Conservation (phyloP, 2,329 filamentous ascomycete genomes). For the Pseudopyrenochaeta lycopersici region DNA sequence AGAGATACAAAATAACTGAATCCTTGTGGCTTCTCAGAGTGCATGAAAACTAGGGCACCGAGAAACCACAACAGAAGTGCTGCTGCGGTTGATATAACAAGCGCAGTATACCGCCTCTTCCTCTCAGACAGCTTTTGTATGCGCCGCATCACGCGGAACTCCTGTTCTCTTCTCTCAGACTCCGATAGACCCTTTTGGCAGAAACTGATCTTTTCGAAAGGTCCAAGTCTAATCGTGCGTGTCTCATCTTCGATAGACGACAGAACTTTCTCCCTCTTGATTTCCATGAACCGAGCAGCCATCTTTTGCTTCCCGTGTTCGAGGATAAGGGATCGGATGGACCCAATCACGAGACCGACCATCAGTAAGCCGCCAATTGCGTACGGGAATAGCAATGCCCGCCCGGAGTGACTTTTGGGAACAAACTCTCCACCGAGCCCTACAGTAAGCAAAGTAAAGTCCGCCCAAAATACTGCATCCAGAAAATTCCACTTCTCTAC, state of each 20-base stretch:
- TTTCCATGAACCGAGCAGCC: conserved; percentile 59
- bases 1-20: conserved; percentile 63
- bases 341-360: conserved; percentile 64
- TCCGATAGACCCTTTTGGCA: conserved; percentile 51
- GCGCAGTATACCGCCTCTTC: conserved; percentile 51
- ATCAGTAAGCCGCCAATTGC: conserved; percentile 65
- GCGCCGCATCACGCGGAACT: conserved; percentile 56
- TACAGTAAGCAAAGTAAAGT: conserved; percentile 65
- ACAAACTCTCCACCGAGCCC: conserved; percentile 62
- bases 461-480: conserved; percentile 65
- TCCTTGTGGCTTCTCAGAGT: conserved; percentile 54
- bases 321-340: conserved; percentile 60
- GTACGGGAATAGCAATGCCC: conserved; percentile 62
- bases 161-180: conserved; percentile 55
- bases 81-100: conserved; percentile 50
- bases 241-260: conserved; percentile 49
- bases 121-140: conserved; percentile 49
- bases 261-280: conserved; percentile 56
- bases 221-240: conserved; percentile 54
- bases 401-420: conserved; percentile 59
- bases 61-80: conserved; percentile 55
- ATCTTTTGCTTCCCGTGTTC: conserved; percentile 62
- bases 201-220: conserved; percentile 52
- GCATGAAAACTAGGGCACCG: conserved; percentile 61
- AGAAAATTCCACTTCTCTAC: conserved; percentile 63